These are phyloP conservation scores for Sporothrix mexicana DNA, from an alignment of 2,329 filamentous ascomycete species.

Conservation along the genomic window DNA sequence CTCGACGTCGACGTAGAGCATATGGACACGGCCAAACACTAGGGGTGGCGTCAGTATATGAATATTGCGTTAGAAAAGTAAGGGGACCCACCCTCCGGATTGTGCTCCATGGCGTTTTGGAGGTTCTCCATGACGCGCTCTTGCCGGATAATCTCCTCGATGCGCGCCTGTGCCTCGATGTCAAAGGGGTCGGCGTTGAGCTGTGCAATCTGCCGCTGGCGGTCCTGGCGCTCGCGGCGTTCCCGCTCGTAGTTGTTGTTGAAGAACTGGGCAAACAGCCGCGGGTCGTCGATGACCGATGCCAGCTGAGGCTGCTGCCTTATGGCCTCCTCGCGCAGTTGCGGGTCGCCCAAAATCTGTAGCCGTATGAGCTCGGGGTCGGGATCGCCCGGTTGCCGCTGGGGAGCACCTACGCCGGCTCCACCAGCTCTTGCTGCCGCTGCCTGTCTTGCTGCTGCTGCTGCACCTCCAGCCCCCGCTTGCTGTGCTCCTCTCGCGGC, in stretches of 20 bases:
- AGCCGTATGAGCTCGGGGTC: constrained; percentile 84
- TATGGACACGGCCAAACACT: constrained; percentile 94
- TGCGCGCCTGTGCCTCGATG: constrained; percentile 84
- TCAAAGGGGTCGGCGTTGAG: constrained; percentile 96
- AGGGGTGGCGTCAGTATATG: constrained; percentile 7
- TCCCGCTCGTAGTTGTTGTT: constrained; percentile 71
- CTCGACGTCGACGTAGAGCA: constrained; percentile 95
- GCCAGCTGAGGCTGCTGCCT: constrained; percentile 78
- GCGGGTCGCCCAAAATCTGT: constrained; percentile 79
- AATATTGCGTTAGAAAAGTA: not conserved
- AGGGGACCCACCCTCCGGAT: constrained; percentile 78
- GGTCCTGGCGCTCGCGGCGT: constrained; percentile 73
- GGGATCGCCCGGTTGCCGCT: constrained; percentile 45
- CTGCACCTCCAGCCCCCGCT: constrained; percentile 46
- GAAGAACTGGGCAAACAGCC: constrained; percentile 76
- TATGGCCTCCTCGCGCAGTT: constrained; percentile 71
- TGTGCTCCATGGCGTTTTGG: constrained; percentile 95
- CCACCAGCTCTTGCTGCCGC: constrained; percentile 42
- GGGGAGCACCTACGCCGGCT: constrained; percentile 39
- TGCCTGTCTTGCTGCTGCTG: constrained; percentile 40
- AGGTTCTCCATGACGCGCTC: constrained; percentile 94
- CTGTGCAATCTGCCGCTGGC: constrained; percentile 80
- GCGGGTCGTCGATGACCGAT: constrained; percentile 74
- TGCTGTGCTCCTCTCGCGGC: constrained; percentile 46
- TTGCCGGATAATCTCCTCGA: constrained; percentile 96